Conservation (phyloP, 306 rosid species). For the Bauhinia variegata region DNA sequence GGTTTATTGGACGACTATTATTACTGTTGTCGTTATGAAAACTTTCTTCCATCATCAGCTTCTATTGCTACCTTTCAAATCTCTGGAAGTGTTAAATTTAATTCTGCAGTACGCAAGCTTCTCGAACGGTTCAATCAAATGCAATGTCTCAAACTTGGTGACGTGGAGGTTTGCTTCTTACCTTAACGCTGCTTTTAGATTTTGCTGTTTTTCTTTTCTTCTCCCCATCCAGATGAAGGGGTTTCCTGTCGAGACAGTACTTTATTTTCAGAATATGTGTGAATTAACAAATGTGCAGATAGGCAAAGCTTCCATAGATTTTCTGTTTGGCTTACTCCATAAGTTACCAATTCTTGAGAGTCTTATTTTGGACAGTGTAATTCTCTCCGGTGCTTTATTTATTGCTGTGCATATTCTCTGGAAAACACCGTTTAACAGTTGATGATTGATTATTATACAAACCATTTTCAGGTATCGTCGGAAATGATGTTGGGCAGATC, state of each 20-base stretch:
- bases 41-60: conserved; percentile 24
- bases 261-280: neutral
- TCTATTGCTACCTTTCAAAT: neutral
- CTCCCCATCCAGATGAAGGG: no score
- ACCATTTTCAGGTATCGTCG: no score
- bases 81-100: no score
- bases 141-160: conserved; percentile 5
- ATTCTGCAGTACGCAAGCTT: neutral
- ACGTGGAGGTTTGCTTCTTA: neutral
- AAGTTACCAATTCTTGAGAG: conserved; percentile 18
- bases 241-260: no score
- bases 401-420: neutral
- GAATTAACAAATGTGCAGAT: conserved; percentile 10
- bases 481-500: no score
- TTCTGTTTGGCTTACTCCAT: conserved; percentile 2
- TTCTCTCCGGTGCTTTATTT: no score
- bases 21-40: no score
- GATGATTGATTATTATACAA: no score
- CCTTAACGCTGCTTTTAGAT: neutral
- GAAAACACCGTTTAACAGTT: neutral
- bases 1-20: neutral
- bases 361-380: neutral
- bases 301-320: neutral
- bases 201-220: no score
- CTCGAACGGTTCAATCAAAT: conserved; percentile 12